A percentile compares a stretch with the other conserved stretches of the same genome.
These are phyloP conservation scores for Leucogyrophana mollusca DNA, from an alignment of 768 basidiomycete species.

Conservation along the genomic window DNA sequence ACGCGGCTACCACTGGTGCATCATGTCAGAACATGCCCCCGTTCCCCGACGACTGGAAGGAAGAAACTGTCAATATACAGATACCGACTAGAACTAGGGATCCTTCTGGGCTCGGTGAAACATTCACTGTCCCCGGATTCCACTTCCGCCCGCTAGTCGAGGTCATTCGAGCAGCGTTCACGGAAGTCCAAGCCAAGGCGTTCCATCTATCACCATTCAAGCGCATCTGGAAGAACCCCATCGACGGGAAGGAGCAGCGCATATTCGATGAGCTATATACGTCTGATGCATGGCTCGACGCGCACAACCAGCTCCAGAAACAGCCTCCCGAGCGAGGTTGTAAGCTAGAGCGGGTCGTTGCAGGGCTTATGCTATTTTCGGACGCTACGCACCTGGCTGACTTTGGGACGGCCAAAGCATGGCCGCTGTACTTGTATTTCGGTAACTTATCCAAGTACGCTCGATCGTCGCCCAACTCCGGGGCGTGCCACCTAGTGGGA, in stretches of 20 bases:
- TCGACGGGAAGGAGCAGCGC: slow-evolving; percentile 10
- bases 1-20: not conserved
- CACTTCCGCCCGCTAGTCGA: slow-evolving; percentile 19
- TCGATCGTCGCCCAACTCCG: slow-evolving; percentile 22
- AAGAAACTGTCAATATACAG: slow-evolving; percentile 14
- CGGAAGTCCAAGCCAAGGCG: slow-evolving; percentile 11
- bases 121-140: slow-evolving; percentile 27
- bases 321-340: slow-evolving; percentile 20
- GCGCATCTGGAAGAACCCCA: slow-evolving; percentile 12
- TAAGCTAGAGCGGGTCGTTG: slow-evolving; percentile 7
- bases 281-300: slow-evolving; percentile 29
- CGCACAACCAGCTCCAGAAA: slow-evolving; percentile 27
- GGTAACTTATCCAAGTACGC: slow-evolving; percentile 43
- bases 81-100: slow-evolving; percentile 23
- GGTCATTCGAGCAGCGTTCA: slow-evolving; percentile 23
- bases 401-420: slow-evolving; percentile 32
- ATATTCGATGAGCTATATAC: slow-evolving; percentile 28
- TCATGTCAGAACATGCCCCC: not conserved
- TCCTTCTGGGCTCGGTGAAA: not conserved
- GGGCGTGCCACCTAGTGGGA: not conserved
- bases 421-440: slow-evolving; percentile 41
- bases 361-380: slow-evolving; percentile 3
- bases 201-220: slow-evolving; percentile 31
- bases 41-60: slow-evolving; percentile 6
- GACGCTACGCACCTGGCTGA: slow-evolving; percentile 8